These are phyloP conservation scores for Coemansia sp. DNA, from an alignment of 192 early-diverging fungal species.

Conservation along the genomic window DNA sequence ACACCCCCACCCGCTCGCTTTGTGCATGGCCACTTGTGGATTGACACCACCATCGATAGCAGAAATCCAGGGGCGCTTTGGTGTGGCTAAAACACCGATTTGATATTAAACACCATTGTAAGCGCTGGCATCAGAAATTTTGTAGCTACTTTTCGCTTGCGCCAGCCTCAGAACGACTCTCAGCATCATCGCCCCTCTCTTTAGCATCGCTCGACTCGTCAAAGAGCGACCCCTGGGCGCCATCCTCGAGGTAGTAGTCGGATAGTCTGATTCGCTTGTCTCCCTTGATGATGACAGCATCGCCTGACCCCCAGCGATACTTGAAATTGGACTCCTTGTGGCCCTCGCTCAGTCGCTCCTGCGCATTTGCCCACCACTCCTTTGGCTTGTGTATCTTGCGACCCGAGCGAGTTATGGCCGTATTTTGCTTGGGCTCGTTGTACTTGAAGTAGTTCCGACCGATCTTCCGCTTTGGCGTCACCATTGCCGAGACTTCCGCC, in stretches of 20 bases:
- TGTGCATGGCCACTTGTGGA: neutral
- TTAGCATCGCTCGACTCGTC: neutral
- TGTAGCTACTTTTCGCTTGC: neutral
- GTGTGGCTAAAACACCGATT: neutral
- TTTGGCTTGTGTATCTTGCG: constrained; percentile 37
- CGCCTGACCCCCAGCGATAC: constrained; percentile 47
- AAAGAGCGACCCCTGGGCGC: constrained; percentile 4
- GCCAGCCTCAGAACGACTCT: neutral
- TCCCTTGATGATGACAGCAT: constrained; percentile 28
- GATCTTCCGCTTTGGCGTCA: constrained; percentile 16
- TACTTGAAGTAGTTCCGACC: constrained; percentile 18
- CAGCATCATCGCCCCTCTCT: neutral
- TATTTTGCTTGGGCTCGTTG: constrained; percentile 13
- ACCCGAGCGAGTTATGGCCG: constrained; percentile 43
- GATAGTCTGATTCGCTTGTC: constrained; percentile 37
- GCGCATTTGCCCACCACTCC: constrained; percentile 52
- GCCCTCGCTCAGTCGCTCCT: constrained; percentile 25
- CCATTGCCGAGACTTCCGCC: neutral
- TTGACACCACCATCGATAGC: neutral
- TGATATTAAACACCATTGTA: neutral
- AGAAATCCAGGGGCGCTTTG: neutral
- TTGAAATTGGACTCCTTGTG: constrained; percentile 35
- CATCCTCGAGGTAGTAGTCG: constrained; percentile 22
- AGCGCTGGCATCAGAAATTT: too few species aligned
- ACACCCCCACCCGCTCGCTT: neutral